Percentiles rank a stretch among this genome's conserved stretches.
Conservation (phyloP, 768 basidiomycete species). For the Boletus bicolor region DNA sequence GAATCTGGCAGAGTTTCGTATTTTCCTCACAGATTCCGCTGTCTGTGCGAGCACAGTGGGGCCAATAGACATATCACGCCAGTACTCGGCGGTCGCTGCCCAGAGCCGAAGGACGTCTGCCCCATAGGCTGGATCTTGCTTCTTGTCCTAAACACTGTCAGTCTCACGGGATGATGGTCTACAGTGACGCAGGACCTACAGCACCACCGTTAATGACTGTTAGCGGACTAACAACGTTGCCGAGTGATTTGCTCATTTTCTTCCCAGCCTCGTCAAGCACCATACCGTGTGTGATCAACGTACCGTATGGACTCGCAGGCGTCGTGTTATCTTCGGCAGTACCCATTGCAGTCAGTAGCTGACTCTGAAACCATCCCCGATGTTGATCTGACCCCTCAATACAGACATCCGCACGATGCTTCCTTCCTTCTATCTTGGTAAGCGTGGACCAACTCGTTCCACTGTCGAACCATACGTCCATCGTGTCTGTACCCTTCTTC, state of each 20-base stretch:
- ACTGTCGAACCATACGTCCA: constrained; percentile 99
- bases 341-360: constrained; percentile 78
- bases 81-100: constrained; percentile 89
- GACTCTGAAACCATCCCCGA: constrained; percentile 98
- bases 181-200: constrained; percentile 40
- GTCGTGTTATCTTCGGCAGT: constrained; percentile 14
- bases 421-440: constrained; percentile 36
- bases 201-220: constrained; percentile 73
- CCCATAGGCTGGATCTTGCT: constrained; percentile 76
- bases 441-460: constrained; percentile 92
- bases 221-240: constrained; percentile 87
- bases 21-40: constrained; percentile 73
- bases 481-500: constrained; percentile 87
- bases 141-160: constrained; percentile 47
- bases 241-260: constrained; percentile 97
- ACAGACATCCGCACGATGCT: constrained; percentile 74
- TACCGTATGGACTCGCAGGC: constrained; percentile 57
- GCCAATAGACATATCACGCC: constrained; percentile 85
- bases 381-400: constrained; percentile 97
- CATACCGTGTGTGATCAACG: constrained; percentile 94
- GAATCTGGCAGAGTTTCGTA: constrained; percentile 84
- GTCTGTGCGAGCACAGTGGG: constrained; percentile 72
- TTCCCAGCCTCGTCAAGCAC: constrained; percentile 85
- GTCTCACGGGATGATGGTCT: background rate
- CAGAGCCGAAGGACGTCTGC: constrained; percentile 85